Percentiles rank a stretch among this genome's conserved stretches.
phyloP scores from a whole-genome alignment of 202 grass and related monocot genomes.

The Schoenoplectus tabernaemontani region DNA sequence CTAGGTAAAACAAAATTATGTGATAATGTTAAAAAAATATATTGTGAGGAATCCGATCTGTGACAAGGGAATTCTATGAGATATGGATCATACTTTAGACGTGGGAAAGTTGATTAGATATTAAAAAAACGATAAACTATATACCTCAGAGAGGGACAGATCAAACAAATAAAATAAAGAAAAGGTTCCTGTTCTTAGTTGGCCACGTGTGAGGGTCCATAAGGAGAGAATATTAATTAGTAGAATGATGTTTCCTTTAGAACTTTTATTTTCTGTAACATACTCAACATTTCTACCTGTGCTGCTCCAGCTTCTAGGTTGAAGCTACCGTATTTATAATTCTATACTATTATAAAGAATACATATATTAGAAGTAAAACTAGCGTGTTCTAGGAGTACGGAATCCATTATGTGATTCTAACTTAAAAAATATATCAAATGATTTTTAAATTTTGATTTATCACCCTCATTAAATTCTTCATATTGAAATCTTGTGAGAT shows the following conservation, averaged over 20 bases:
- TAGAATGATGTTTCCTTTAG: background rate
- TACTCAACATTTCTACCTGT: background rate
- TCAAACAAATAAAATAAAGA: conserved; percentile 9
- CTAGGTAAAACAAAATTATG: background rate
- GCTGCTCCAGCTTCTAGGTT: background rate
- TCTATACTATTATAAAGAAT: no score
- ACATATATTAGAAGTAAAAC: no score
- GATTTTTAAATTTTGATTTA: no score
- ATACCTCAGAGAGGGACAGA: conserved; percentile 5
- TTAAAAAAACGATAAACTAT: background rate
- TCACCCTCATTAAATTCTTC: no score
- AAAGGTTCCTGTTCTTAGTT: background rate
- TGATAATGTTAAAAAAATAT: conserved; percentile 8
- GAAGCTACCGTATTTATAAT: no score
- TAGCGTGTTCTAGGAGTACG: no score
- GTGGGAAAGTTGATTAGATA: conserved; percentile 13
- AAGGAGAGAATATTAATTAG: background rate
- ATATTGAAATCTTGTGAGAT: no score
- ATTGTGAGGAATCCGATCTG: conserved; percentile 9
- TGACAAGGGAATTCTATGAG: conserved; percentile 19
- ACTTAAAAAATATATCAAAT: no score
- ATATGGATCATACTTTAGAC: conserved; percentile 26
- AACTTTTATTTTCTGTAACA: background rate
- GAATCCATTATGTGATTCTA: no score
- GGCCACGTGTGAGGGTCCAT: background rate